A percentile compares a stretch with the other conserved stretches of the same genome.
Evolutionary conservation across 163 green algal species (phyloP).

Genomic region (Picocystis sp.): DNA sequence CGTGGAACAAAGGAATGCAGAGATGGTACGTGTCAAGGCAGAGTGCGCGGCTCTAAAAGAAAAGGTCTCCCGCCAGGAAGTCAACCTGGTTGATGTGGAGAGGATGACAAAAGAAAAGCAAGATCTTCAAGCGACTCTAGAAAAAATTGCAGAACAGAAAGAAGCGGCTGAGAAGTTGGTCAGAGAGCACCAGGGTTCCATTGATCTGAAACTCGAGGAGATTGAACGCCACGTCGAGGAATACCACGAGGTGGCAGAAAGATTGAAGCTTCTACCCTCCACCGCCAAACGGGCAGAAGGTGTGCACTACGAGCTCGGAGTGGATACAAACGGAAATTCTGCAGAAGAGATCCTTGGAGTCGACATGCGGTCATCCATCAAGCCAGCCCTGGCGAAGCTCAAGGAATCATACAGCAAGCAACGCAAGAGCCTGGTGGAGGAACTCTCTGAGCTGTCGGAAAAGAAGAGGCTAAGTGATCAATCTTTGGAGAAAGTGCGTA

Average conservation of each 20-base stretch:
- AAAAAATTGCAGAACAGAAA: conserved; percentile 28
- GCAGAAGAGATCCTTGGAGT: conserved; percentile 31
- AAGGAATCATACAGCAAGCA: not conserved
- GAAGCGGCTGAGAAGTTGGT: conserved; percentile 10
- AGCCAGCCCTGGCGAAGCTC: conserved; percentile 20
- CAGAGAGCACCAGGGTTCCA: conserved; percentile 27
- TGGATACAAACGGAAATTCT: conserved; percentile 30
- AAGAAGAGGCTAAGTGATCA: too few species aligned
- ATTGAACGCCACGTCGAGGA: conserved; percentile 36
- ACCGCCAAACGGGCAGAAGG: conserved; percentile 63
- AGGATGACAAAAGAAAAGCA: conserved; percentile 45
- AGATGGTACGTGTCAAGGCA: conserved; percentile 28
- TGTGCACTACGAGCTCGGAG: conserved; percentile 45
- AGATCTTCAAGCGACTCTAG: conserved; percentile 39
- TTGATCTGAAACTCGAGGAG: conserved; percentile 30
- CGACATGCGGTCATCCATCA: conserved; percentile 38
- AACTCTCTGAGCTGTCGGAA: too few species aligned
- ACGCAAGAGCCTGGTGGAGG: too few species aligned
- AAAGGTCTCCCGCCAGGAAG: conserved; percentile 36
- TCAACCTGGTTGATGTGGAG: conserved; percentile 46
- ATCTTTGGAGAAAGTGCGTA: too few species aligned
- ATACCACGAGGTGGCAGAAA: conserved; percentile 48
- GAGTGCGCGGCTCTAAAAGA: conserved; percentile 11
- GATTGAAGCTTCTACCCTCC: conserved; percentile 58
- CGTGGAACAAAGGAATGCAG: conserved; percentile 30